phyloP scores from a whole-genome alignment of 2,329 filamentous ascomycete genomes.

The Ophiostoma pallidulum region DNA sequence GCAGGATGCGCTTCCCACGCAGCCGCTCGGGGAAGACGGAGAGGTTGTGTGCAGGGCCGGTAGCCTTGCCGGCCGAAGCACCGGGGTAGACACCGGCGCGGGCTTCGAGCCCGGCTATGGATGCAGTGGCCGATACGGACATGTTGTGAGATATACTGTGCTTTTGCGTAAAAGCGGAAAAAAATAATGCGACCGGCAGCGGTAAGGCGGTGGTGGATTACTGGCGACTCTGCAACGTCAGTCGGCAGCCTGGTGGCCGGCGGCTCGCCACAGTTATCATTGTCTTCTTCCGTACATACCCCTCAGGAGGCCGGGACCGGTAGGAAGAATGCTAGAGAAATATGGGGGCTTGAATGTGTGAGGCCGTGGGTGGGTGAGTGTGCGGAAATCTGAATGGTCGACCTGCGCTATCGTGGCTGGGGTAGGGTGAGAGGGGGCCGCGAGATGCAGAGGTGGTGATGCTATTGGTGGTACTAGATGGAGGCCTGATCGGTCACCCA shows the following conservation, averaged over 20 bases:
- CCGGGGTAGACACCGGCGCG: background rate
- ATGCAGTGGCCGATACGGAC: too few species aligned
- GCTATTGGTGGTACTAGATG: background rate
- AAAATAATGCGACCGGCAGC: too few species aligned
- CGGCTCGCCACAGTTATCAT: conserved; percentile 1
- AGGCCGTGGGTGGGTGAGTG: too few species aligned
- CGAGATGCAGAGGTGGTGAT: background rate
- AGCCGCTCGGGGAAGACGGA: conserved; percentile 39
- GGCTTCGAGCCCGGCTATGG: background rate
- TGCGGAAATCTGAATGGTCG: too few species aligned
- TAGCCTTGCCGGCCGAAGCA: background rate
- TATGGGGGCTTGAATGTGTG: too few species aligned
- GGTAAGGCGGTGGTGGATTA: background rate
- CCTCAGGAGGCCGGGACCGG: background rate
- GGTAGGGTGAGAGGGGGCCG: too few species aligned
- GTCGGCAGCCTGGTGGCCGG: conserved; percentile 1
- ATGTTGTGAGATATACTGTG: too few species aligned
- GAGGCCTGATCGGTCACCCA: background rate
- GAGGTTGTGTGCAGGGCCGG: conserved; percentile 27
- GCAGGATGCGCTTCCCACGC: conserved; percentile 51
- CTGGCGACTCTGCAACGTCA: background rate
- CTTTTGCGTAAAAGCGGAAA: too few species aligned
- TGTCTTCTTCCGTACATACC: conserved; percentile 2
- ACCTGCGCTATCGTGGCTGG: too few species aligned
- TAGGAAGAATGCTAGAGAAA: too few species aligned